phyloP scores from a whole-genome alignment of 768 basidiomycete species.

The Pleurotus giganteus region DNA sequence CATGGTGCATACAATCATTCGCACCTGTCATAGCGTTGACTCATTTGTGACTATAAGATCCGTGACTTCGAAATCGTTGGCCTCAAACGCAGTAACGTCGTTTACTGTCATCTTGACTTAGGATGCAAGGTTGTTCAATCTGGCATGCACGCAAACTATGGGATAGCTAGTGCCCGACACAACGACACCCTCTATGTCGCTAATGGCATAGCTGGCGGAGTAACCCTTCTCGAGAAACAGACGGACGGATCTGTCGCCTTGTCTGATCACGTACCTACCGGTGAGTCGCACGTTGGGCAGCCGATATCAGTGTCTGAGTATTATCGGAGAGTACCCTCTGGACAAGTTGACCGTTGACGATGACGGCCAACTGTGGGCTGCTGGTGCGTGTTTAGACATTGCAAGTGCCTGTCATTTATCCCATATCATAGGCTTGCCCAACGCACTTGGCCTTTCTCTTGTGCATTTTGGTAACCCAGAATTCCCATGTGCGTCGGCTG shows the following conservation, averaged over 20 bases:
- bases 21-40: not conserved
- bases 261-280: slow-evolving; percentile 51
- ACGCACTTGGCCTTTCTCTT: slow-evolving; percentile 27
- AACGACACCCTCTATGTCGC: slow-evolving; percentile 69
- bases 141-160: slow-evolving; percentile 56
- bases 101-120: slow-evolving; percentile 57
- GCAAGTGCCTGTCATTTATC: not conserved
- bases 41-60: slow-evolving; percentile 10
- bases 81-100: slow-evolving; percentile 45
- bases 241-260: slow-evolving; percentile 56
- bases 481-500: slow-evolving; percentile 43
- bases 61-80: slow-evolving; percentile 24
- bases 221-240: slow-evolving; percentile 57
- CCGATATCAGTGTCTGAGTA: not conserved
- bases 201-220: slow-evolving; percentile 37
- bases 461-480: slow-evolving; percentile 44
- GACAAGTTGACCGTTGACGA: slow-evolving; percentile 65
- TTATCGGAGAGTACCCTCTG: slow-evolving; percentile 8
- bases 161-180: slow-evolving; percentile 47
- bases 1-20: slow-evolving; percentile 35
- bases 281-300: slow-evolving; percentile 26
- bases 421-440: slow-evolving; percentile 37
- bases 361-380: slow-evolving; percentile 60
- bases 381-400: slow-evolving; percentile 36
- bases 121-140: slow-evolving; percentile 61